Base-by-base conservation (phyloP, 176 grass and related monocot species). In the Phoenix dactylifera region DNA sequence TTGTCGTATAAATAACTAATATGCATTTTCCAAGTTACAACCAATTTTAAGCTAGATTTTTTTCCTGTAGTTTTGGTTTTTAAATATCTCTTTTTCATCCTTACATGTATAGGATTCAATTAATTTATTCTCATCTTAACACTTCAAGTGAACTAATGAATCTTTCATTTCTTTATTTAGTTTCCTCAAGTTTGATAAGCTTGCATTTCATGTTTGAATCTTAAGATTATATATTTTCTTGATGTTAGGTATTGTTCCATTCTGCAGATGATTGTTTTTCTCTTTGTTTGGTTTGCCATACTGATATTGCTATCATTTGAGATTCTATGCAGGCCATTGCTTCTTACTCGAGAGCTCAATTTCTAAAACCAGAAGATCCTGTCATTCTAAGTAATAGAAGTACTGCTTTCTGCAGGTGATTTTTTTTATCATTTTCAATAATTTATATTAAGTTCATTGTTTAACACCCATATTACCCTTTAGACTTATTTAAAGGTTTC, bases 311-410 rank as follows among this genome's bases (percentile, higher is more conserved):
- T 68, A 62, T 65, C 35, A 44, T 44, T 10, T 50, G 74, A 20
- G 10, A 71, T 77, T 60, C 76, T 10, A 74, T 71, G 59, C 79
- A 98, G 93, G 87, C 87, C 61, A 74, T 92, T 73, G 83, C 84
- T 39, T 72, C 75, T 39, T 98, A 92, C 79, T 83, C 88, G 48
- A 98, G 81, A 86, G 93, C 93, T 60, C 84, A 76, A 78, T 66
- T 64, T 64, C 63, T 86, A 62, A 92, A 81, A 81, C 79, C 79
- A 59, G 84, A 74, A 71, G 90, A 98, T 77, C 73, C 61, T 50
- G 61, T 77, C 59, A 92, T 98, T 75, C 72, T 98, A 61, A 65
- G 88, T 64, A 98, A 92, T 63, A 78, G 93, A 71, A 89, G 93
- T 88, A 74, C 82, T 80, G 62, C 86, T 52, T 98, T 98, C 66